phyloP scores from a whole-genome alignment of 371 early-diverging fungal species.

The Apophysomyces ossiformis region DNA sequence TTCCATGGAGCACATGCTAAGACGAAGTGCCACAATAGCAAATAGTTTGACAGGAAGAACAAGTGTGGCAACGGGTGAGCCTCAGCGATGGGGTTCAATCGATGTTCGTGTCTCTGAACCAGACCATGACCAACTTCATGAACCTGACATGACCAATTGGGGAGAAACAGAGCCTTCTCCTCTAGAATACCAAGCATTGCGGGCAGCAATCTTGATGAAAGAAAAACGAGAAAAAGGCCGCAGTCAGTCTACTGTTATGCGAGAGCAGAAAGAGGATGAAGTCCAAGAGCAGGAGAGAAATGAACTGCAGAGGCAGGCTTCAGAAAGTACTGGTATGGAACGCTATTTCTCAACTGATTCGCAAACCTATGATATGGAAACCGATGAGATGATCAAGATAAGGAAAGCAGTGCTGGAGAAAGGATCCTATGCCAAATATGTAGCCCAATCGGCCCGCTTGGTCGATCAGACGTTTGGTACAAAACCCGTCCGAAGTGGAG shows the following conservation, averaged over 20 bases:
- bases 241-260: background rate
- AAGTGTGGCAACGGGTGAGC: background rate
- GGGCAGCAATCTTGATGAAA: background rate
- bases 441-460: slow-evolving; percentile 17
- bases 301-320: background rate
- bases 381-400: background rate
- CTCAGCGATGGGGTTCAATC: background rate
- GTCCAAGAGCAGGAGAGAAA: background rate
- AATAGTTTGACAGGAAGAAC: background rate
- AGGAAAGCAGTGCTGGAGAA: slow-evolving; percentile 3
- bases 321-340: background rate
- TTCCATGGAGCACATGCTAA: slow-evolving; percentile 2
- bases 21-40: background rate
- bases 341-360: background rate
- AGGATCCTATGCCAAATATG: slow-evolving; percentile 14
- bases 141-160: slow-evolving; percentile 2
- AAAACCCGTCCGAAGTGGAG: background rate
- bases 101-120: background rate
- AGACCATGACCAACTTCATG: slow-evolving; percentile 2
- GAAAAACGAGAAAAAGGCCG: background rate
- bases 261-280: background rate
- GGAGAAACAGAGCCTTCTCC: slow-evolving; percentile 14
- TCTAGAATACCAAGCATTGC: slow-evolving; percentile 12
- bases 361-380: background rate
- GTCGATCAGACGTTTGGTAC: slow-evolving; percentile 12